Conservation (phyloP, 2,329 filamentous ascomycete genomes). For the Tympanopsis confertula region DNA sequence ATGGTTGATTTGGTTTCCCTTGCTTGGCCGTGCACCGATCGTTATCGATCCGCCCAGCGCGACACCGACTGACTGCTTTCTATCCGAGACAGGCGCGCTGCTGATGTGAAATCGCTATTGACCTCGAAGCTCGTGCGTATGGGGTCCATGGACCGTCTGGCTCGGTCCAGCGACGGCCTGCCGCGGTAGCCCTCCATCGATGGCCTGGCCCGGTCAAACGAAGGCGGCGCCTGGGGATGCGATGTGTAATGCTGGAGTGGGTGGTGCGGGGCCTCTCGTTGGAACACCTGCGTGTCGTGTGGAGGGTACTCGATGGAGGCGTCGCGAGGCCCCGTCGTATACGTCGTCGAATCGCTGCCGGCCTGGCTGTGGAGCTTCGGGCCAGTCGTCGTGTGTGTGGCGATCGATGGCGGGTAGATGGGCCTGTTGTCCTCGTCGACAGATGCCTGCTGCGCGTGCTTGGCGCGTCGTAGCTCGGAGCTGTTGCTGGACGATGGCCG, state of each 20-base stretch:
- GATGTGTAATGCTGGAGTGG: slow-evolving; percentile 7
- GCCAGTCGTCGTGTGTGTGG: slow-evolving; percentile 62
- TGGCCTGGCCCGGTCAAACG: slow-evolving; percentile 48
- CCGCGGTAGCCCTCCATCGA: background rate
- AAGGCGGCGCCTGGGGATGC: slow-evolving; percentile 31
- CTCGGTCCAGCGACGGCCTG: slow-evolving; percentile 75
- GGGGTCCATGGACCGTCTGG: slow-evolving; percentile 77
- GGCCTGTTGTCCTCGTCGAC: slow-evolving; percentile 80
- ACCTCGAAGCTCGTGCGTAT: slow-evolving; percentile 75
- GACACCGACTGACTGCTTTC: slow-evolving; percentile 65
- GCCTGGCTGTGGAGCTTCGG: slow-evolving; percentile 78
- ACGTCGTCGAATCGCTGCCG: slow-evolving; percentile 87
- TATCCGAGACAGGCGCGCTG: slow-evolving; percentile 70
- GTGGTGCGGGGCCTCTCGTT: slow-evolving; percentile 10
- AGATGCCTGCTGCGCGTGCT: slow-evolving; percentile 46
- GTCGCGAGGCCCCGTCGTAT: slow-evolving; percentile 48
- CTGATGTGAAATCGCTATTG: slow-evolving; percentile 83
- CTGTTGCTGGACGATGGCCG: slow-evolving; percentile 27
- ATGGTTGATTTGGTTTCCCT: too few relatives aligned
- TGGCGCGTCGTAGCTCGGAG: slow-evolving; percentile 48
- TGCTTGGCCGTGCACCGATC: too few relatives aligned
- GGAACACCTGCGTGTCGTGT: slow-evolving; percentile 10
- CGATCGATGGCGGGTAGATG: slow-evolving; percentile 85
- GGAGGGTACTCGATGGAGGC: slow-evolving; percentile 40
- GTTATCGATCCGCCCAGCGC: too few relatives aligned